phyloP scores from a whole-genome alignment of 495 filamentous ascomycete genomes.

The Penicilliopsis zonata region DNA sequence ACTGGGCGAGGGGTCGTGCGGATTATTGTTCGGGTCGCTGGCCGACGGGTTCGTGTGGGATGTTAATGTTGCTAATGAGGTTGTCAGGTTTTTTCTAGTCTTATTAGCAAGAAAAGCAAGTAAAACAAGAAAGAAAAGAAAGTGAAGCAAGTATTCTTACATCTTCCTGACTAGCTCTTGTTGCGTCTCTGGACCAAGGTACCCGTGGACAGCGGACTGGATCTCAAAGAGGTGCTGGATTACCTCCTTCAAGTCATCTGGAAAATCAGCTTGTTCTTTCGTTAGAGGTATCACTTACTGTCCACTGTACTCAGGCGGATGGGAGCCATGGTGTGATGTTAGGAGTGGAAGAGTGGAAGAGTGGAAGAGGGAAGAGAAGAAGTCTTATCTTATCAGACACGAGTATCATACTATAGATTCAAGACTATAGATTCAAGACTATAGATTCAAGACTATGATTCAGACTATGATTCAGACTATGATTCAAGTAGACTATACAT shows the following conservation, averaged over 20 bases:
- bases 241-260: constrained; percentile 39
- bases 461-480: no score
- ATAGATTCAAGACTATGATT: no score
- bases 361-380: neutral
- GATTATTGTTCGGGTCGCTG: constrained; percentile 17
- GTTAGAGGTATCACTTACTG: constrained; percentile 21
- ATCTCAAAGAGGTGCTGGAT: constrained; percentile 85
- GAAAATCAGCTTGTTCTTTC: no score
- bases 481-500: no score
- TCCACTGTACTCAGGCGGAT: constrained; percentile 36
- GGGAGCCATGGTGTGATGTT: constrained; percentile 34
- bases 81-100: constrained; percentile 31
- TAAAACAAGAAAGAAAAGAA: neutral
- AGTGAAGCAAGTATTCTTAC: constrained; percentile 24
- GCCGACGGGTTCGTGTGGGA: constrained; percentile 23
- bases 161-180: constrained; percentile 50
- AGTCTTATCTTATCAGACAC: neutral
- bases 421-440: no score
- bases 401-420: neutral
- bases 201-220: constrained; percentile 61
- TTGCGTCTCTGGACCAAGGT: constrained; percentile 48
- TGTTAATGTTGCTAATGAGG: constrained; percentile 25
- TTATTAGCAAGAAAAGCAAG: constrained; percentile 1
- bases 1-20: constrained; percentile 31
- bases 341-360: neutral